Conservation (phyloP, 148 eudicot species). For the Rhododendron vialii region DNA sequence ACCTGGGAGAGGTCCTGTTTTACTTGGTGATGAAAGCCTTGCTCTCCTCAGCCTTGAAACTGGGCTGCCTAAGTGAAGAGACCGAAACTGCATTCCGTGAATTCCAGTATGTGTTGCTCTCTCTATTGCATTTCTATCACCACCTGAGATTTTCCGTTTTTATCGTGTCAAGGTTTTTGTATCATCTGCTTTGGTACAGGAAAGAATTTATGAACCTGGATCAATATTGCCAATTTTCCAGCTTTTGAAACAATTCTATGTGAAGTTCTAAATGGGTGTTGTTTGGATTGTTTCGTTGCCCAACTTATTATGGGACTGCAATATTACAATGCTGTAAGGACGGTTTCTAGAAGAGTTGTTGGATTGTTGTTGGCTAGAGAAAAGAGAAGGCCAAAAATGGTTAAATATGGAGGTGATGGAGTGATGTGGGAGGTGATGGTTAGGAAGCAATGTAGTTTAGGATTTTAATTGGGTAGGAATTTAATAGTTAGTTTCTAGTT, state of each 20-base stretch:
- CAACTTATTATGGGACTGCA: not conserved
- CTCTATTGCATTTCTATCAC: not conserved
- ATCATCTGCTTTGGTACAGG: not conserved
- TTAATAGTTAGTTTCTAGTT: no score
- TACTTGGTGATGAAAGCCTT: constrained; percentile 58
- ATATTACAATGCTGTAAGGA: not conserved
- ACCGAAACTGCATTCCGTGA: not conserved
- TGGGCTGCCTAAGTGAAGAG: constrained; percentile 63
- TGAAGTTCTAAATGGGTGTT: not conserved
- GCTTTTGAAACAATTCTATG: not conserved
- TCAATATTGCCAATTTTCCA: not conserved
- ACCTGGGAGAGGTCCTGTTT: constrained; percentile 77
- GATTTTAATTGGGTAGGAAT: no score
- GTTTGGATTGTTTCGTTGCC: not conserved
- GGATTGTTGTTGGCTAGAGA: no score
- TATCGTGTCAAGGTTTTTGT: not conserved
- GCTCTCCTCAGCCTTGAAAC: constrained; percentile 74
- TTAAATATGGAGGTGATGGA: no score
- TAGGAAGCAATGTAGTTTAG: no score
- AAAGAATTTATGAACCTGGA: not conserved
- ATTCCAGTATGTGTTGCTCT: not conserved
- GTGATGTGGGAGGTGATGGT: no score
- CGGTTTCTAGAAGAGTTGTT: no score
- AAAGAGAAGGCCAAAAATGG: no score
- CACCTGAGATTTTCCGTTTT: not conserved